Base-by-base conservation (phyloP, 306 rosid species). In the Potentilla sterilis region DNA sequence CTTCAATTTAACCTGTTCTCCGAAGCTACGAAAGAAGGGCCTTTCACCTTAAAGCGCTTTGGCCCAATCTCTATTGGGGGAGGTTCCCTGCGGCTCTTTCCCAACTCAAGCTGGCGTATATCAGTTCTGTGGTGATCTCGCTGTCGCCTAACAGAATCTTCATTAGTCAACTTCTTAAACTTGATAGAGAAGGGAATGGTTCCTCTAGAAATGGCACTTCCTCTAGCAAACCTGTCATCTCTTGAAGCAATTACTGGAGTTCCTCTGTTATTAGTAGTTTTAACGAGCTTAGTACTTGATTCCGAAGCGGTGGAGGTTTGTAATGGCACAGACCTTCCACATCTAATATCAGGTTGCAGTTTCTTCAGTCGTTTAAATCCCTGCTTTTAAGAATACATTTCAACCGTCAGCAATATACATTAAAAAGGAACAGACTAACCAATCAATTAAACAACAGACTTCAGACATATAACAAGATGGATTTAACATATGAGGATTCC, bases 31-130 rank as follows among this genome's bases (percentile, higher is more conserved):
- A 70, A 85, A 66, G 96, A 84, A 42, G 92, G 91, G 79, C 89
- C 92, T 85, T 85, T 87, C 76, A 94, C 97, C 83, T 90, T 90
- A 59, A 90, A 87, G 78, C 93, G 88, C 86, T 90, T 92, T 19
- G 90, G 85, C 70, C 92, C 92, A 43, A 79, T 63, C 81, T 86
- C 97, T 40, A 71, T 34, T 67, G 97, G 76, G 78, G 84, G 85
- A 38, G 87, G 79, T 78, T 85, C 91, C 78, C 84, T 82, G 61
- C 7, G 52, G 77, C 73, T 81, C 77, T 80, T 82, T 42, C 84
- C 79, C 68, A 46, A 28, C 37, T 82, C 86, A 59, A 61, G 86
- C 72, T 81, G 89, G 57, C 83, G 19, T 85, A 87, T 81, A 21
- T 92, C 88, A 82, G 71, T 90, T 82, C 88, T 86, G 74, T 81